These are phyloP conservation scores for Prunus kanzakura DNA, from an alignment of 306 rosid genomes.

Conservation along the genomic window DNA sequence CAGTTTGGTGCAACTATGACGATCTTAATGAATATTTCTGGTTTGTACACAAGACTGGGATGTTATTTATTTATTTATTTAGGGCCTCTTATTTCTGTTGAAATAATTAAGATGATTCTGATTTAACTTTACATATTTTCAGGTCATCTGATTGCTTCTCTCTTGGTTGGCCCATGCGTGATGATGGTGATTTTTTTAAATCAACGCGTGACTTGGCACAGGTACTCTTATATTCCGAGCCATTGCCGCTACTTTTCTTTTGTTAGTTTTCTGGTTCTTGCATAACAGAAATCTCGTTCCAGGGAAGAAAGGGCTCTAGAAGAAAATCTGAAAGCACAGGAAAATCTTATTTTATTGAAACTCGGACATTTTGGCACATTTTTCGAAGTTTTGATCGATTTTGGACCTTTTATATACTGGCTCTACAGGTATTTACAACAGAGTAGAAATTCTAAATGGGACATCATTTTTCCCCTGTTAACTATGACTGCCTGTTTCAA, in stretches of 20 bases:
- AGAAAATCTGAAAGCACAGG: constrained; percentile 65
- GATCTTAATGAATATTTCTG: constrained; percentile 97
- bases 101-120: neutral
- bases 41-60: constrained; percentile 40
- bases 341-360: constrained; percentile 80
- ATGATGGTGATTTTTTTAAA: constrained; percentile 93
- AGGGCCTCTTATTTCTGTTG: neutral
- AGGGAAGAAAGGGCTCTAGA: constrained; percentile 69
- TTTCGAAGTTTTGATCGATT: constrained; percentile 90
- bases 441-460: constrained; percentile 10
- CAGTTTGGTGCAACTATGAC: constrained; percentile 92
- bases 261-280: constrained; percentile 12
- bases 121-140: constrained; percentile 13
- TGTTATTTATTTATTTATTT: constrained; percentile 23
- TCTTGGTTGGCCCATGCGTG: constrained; percentile 99
- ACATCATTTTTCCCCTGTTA: neutral
- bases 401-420: constrained; percentile 90
- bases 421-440: constrained; percentile 68
- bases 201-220: constrained; percentile 58
- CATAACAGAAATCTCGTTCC: constrained; percentile 26
- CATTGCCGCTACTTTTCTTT: constrained; percentile 6
- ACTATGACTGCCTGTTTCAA: constrained; percentile 17
- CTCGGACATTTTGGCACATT: constrained; percentile 87
- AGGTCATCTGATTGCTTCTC: constrained; percentile 94
- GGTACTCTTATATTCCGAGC: constrained; percentile 37